phyloP scores from a whole-genome alignment of 2,329 filamentous ascomycete species.

The Onygena corvina region DNA sequence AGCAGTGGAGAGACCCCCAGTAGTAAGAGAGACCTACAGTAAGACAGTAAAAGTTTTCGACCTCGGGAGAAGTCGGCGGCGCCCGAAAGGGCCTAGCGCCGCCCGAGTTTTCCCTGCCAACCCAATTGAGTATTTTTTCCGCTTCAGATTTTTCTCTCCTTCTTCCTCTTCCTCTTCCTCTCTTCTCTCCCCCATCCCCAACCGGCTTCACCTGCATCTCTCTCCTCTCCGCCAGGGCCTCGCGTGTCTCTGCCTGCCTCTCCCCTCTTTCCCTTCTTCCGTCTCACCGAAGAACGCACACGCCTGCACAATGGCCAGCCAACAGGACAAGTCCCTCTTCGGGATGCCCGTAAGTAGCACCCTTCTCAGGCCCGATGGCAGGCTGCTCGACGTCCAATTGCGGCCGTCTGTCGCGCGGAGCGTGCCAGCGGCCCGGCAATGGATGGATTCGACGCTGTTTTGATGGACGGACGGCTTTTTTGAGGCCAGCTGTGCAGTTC shows the following conservation, averaged over 20 bases:
- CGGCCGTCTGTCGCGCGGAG: too few relatives aligned
- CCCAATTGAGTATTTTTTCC: conserved; percentile 15
- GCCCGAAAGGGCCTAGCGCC: conserved; percentile 16
- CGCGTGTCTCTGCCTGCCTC: conserved; percentile 22
- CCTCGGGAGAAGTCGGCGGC: conserved; percentile 16
- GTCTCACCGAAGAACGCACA: conserved; percentile 21
- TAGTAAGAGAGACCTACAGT: neutral
- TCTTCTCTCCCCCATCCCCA: conserved; percentile 26
- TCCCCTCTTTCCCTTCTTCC: conserved; percentile 26
- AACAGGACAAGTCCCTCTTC: conserved; percentile 44
- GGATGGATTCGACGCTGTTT: conserved; percentile 9
- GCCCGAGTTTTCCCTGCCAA: conserved; percentile 12
- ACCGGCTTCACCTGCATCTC: conserved; percentile 21
- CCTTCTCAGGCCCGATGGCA: neutral
- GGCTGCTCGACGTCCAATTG: neutral
- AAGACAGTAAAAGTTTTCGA: conserved; percentile 2
- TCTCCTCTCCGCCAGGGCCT: conserved; percentile 23
- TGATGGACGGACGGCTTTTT: conserved; percentile 5
- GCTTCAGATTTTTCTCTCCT: conserved; percentile 25
- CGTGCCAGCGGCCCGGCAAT: conserved; percentile 5
- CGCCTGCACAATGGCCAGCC: conserved; percentile 37
- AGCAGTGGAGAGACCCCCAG: neutral
- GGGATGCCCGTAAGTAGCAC: conserved; percentile 39
- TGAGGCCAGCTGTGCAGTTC: conserved; percentile 4
- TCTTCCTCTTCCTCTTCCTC: conserved; percentile 19